Evolutionary conservation across 169 alveolate species (phyloP), one percentile per base, ranked within the genome.

Genomic region (Cryptosporidium xiaoi): DNA sequence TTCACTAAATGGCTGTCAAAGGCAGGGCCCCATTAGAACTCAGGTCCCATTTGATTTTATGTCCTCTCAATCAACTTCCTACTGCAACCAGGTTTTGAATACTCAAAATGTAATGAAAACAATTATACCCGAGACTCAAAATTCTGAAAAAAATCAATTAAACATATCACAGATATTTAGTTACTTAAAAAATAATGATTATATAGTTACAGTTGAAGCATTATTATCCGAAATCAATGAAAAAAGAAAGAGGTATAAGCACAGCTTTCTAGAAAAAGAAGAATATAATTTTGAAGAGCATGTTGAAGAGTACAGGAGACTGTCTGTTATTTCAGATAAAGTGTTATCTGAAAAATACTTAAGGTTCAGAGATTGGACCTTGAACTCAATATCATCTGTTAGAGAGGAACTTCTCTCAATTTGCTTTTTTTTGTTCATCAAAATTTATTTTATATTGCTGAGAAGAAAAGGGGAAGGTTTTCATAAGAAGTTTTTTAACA

Each of bases 361-460:
- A n/a, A 77, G 40, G 36, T 77, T 77, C 36, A 77, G 71, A 60
- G 51, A 77, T 62, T 77, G 87, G 87, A 56, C 64, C 40, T 27
- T 77, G 1, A 77, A 77, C 18, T 77, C 87, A 15, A 20, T 77
- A 18, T 56, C 69, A 1, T 60, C 60, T 8, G 51, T 48, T 20
- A 29, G 87, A 16, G 71, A 77, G 15, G 87, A 77, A 36, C 64
- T 77, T 24, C 33, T 77, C 33, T 56, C 69, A 15, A 60, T 77
- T 24, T 77, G 87, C 40, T 77, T 60, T 60, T 18, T 77, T 58
- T 68, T 77, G 0, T 77, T 77, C 27, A 27, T 77, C 2, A 18
- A 77, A 46, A 77, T 60, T 5, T 77, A 50, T 50, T 56, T 33
- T 12, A 62, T 40, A n/a, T 77, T 77, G 50, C 29, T 34, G 5